Evolutionary conservation across 768 basidiomycete genomes (phyloP).

Genomic region (Pisolithus marmoratus): DNA sequence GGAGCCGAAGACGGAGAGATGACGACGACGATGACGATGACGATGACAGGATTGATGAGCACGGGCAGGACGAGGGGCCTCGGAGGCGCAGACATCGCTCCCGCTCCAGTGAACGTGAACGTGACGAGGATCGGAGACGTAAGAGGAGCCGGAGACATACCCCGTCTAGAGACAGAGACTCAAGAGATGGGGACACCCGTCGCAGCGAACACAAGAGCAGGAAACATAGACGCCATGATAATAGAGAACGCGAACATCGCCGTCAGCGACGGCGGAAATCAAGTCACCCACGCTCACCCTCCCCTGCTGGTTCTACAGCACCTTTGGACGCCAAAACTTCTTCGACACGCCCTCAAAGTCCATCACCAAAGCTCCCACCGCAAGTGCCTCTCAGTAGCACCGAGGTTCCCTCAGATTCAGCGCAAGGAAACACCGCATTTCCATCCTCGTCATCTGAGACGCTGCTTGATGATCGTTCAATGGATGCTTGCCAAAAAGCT

Average conservation of each 20-base stretch:
- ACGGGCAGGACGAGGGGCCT: conserved; percentile 13
- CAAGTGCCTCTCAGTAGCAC: conserved; percentile 3
- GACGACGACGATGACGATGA: conserved; percentile 23
- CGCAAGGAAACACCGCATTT: conserved; percentile 10
- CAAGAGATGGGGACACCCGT: conserved; percentile 2
- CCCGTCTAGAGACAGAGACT: conserved; percentile 11
- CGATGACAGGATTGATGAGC: conserved; percentile 27
- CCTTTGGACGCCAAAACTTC: conserved; percentile 1
- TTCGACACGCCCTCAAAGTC: conserved; percentile 11
- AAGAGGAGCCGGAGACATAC: conserved; percentile 17
- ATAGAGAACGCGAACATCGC: conserved; percentile 10
- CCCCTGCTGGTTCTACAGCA: conserved; percentile 8
- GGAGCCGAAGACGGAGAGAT: too few species aligned
- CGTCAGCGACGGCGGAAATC: conserved; percentile 17
- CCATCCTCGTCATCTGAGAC: conserved; percentile 27
- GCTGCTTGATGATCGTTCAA: conserved; percentile 14
- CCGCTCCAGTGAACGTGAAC: conserved; percentile 24
- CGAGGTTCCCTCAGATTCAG: conserved; percentile 3
- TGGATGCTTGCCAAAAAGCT: conserved; percentile 3
- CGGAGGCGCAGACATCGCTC: conserved; percentile 23
- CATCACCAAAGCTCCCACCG: conserved; percentile 12
- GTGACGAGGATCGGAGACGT: conserved; percentile 14
- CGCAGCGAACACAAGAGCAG: conserved; percentile 14
- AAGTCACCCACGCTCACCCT: conserved; percentile 10
- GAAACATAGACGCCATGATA: conserved; percentile 21